Evolutionary conservation across 2,329 filamentous ascomycete genomes (phyloP), one percentile per base, ranked within the genome.

Genomic region (Sclerotinia subarctica): DNA sequence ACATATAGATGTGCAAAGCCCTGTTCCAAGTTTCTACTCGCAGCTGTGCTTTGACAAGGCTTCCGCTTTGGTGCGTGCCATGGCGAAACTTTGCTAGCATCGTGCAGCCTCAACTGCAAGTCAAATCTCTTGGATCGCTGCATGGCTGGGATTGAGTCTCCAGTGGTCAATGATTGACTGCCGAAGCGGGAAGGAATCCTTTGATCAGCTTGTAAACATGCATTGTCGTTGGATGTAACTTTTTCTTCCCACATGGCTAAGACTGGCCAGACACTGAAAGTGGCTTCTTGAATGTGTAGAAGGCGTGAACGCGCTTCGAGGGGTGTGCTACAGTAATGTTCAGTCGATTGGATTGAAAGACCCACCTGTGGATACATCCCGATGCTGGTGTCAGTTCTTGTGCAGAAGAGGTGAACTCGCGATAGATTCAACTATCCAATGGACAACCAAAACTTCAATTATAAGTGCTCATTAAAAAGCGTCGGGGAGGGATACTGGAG

Each of bases 401-500:
- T 60, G 57, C 32, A 47, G 26, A n/a, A 47, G 21, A 17, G 42
- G 35, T 60, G 26, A 59, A 26, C 13, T 11, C 5, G 13, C 24
- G 24, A 21, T 59, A 15, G 29, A 11, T 54, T 35, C 29, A 10
- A 46, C 17, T 15, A n/a, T 29, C 57, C 57, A 29, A 59, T 29
- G 57, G 44, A 59, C 44, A 21, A 13, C 13, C 57, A 29, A 60
- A n/a, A 32, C 42, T 32, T 17, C n/a, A 60, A 47, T 60, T 64
- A 26, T 11, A 38, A 64, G 42, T 26, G 21, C 32, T 64, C 47
- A 53, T 64, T 52, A 51, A 29, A 64, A 53, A 46, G 21, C 17
- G 24, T 65, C 29, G 47, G 32, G 32, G 60, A 53, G 47, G 32
- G 47, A 53, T 52, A 42, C 47, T 10, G 47, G 63, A 57, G 56